Evolutionary conservation across 2,329 filamentous ascomycete species (phyloP).

Genomic region (Xylariaceae sp.): DNA sequence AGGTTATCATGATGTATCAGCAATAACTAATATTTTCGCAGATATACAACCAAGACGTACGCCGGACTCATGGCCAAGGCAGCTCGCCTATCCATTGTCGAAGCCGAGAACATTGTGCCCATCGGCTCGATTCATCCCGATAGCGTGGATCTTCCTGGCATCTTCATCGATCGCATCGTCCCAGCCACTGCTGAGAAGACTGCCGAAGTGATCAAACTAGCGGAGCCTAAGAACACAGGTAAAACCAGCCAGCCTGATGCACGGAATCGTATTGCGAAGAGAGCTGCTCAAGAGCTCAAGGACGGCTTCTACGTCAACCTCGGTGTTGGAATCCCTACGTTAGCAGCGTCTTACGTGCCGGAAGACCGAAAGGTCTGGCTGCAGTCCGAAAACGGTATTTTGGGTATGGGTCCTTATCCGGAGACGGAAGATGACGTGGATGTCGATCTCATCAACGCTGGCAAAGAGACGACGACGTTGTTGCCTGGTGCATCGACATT

Average conservation of each 20-base stretch:
- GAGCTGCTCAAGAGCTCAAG: constrained; percentile 77
- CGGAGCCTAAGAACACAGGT: constrained; percentile 39
- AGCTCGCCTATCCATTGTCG: constrained; percentile 72
- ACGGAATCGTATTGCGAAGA: constrained; percentile 68
- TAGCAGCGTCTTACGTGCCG: constrained; percentile 75
- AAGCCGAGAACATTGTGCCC: constrained; percentile 80
- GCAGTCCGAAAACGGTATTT: constrained; percentile 80
- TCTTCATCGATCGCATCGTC: constrained; percentile 79
- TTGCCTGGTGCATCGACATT: constrained; percentile 73
- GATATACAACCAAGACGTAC: constrained; percentile 71
- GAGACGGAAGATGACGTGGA: constrained; percentile 64
- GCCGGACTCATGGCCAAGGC: constrained; percentile 78
- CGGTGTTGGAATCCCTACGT: constrained; percentile 79
- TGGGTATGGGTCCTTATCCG: constrained; percentile 81
- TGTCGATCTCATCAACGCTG: constrained; percentile 78
- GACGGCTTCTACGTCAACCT: constrained; percentile 78
- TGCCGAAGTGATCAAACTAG: constrained; percentile 64
- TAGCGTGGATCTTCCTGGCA: constrained; percentile 73
- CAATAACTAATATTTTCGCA: constrained; percentile 19
- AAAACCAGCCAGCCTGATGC: constrained; percentile 38
- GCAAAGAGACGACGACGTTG: constrained; percentile 82
- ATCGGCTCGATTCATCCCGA: constrained; percentile 69
- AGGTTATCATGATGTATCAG: not conserved
- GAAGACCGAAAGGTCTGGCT: constrained; percentile 70
- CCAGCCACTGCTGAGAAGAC: constrained; percentile 67